Evolutionary conservation across 1,284 basidiomycete species (phyloP), one percentile per base, ranked within the genome.

Genomic region (Rhodotorula mucilaginosa): DNA sequence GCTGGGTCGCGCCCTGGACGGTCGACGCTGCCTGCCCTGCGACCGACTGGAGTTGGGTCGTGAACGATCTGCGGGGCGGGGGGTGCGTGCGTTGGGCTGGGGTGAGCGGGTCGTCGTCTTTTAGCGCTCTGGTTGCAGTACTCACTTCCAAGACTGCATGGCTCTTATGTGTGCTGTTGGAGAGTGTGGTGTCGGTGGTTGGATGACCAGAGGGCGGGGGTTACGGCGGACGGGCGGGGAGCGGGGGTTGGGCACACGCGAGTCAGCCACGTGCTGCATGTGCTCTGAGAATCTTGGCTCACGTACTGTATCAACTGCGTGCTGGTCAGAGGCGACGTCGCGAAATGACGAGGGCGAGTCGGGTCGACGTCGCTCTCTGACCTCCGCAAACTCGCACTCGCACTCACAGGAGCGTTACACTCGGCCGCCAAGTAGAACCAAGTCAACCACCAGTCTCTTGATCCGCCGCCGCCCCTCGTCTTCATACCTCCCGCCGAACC

Each of bases 21-120:
- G 67, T 59, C 7, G 62, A 58, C 15, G 60, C 71, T 1, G 75
- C 71, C 31, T 73, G 71, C 1, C 64, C 69, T 4, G 75, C 74
- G 62, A 63, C 73, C 23, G 59, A 34, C 34, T 64, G 60, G 52
- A 72, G 49, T 21, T 60, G 31, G 6, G 67, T 44, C 46, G 57
- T 18, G 51, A 64, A 44, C 39, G 18, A 18, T 31, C 31, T 59
- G 48, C 26, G 4, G 3, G 1, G 52, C 18, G 39, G 15, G 54
- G 44, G 16, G 58, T 26, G 19, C 26, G 31, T 12, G 34, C 10
- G 19, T 18, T 26, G 26, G 26, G 12, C 10, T 47, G 29, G 47
- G 34, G 47, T 19, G 19, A 58, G 5, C 4, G 34, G 19, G 57
- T 34, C 34, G 34, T 4, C 34, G 26, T 7, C 34, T 34, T 5